Evolutionary conservation across 2,329 filamentous ascomycete genomes (phyloP), one percentile per base, ranked within the genome.

Genomic region (Epichloe coenophiala): DNA sequence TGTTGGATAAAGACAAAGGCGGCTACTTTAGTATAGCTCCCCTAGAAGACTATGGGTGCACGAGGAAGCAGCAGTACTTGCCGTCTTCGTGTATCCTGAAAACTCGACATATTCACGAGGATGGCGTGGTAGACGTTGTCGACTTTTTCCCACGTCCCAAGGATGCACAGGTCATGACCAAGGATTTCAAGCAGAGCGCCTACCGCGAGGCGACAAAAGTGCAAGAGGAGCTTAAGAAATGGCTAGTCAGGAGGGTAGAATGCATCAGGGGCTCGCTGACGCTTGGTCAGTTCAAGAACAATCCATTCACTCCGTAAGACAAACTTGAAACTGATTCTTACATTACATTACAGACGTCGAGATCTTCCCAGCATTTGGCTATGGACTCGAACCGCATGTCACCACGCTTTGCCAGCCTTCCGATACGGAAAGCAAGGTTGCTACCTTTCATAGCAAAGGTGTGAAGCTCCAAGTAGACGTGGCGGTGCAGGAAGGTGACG

Each of bases 21-120:
- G 86, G 85, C 0, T 78, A 83, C 63, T 88, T 87, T 65, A 80
- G 74, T 56, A 84, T 89, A 56, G 66, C 75, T n/a, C 75, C 79
- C 72, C 72, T 74, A 2, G 57, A 67, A 1, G 64, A 71, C 9
- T 62, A 75, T 27, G 68, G 68, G 6, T 81, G 74, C 58, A 86
- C 83, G 3, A 87, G 80, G 37, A 89, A 89, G 63, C 85, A 89
- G 66, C 81, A 86, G 60, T 89, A 89, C 59, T 72, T 88, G 2
- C 84, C 84, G 0, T 84, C 81, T 9, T 83, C 82, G 45, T 88
- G 86, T 58, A 83, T 89, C 53, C 70, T 89, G 2, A 82, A 88
- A 63, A 89, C 86, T 1, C 75, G 84, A n/a, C 88, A 84, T 63
- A 83, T 88, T 55, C 78, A 84, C 55, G 85, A 89, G 57, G 78